These are phyloP conservation scores for Wickerhamomyces tratensis DNA, from an alignment of 805 yeast species.

Conservation along the genomic window DNA sequence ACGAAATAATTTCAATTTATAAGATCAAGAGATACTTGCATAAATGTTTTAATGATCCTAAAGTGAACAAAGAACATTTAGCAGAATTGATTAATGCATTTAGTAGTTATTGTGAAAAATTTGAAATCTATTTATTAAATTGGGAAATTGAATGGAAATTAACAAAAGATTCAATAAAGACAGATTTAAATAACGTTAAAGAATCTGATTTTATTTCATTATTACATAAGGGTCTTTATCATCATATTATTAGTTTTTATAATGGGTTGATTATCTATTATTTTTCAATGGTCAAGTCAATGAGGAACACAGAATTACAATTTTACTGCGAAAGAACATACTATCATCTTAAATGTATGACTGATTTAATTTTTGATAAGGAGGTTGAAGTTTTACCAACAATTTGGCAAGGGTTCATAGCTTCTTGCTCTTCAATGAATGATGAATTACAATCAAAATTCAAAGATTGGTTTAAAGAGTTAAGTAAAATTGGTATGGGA, in stretches of 20 bases:
- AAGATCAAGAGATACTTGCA: constrained; percentile 40
- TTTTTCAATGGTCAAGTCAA: constrained; percentile 50
- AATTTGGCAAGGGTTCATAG: constrained; percentile 85
- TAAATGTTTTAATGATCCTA: constrained; percentile 24
- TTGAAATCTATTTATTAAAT: constrained; percentile 40
- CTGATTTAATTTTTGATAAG: constrained; percentile 36
- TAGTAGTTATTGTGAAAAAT: constrained; percentile 16
- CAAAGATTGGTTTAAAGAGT: constrained; percentile 50
- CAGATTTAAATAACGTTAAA: background rate
- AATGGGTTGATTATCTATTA: constrained; percentile 64
- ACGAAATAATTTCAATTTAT: constrained; percentile 60
- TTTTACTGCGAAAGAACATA: constrained; percentile 51
- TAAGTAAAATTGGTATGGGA: constrained; percentile 52
- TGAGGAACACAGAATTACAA: constrained; percentile 49
- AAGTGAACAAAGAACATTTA: constrained; percentile 1
- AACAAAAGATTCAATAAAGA: constrained; percentile 17
- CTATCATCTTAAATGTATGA: constrained; percentile 54
- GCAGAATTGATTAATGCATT: background rate
- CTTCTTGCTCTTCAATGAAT: constrained; percentile 71
- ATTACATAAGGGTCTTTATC: constrained; percentile 60
- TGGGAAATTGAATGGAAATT: constrained; percentile 78
- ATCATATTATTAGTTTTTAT: constrained; percentile 74
- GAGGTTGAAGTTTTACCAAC: constrained; percentile 60
- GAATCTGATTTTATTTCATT: constrained; percentile 18
- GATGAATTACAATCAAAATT: constrained; percentile 50